A percentile compares a stretch with the other conserved stretches of the same genome.
These are phyloP conservation scores for Pythium folliculosum DNA, from an alignment of 352 stramenopile genomes.

Conservation along the genomic window DNA sequence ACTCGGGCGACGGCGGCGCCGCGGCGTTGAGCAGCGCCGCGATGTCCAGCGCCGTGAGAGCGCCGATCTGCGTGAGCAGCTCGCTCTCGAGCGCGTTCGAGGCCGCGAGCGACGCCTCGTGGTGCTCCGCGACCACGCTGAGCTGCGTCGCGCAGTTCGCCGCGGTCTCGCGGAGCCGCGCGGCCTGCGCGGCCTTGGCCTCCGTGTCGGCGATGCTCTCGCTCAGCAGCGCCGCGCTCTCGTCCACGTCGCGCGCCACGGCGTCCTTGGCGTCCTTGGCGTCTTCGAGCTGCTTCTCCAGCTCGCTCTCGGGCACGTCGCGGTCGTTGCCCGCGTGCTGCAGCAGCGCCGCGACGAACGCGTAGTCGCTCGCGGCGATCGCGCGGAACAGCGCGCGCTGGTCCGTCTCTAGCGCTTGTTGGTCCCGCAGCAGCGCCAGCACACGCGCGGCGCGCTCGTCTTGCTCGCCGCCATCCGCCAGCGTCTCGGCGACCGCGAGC, in stretches of 20 bases:
- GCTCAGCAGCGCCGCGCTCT: conserved; percentile 56
- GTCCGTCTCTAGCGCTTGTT: conserved; percentile 47
- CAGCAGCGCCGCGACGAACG: conserved; percentile 46
- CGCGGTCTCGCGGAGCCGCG: conserved; percentile 50
- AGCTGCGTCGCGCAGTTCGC: conserved; percentile 61
- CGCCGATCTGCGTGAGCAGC: conserved; percentile 58
- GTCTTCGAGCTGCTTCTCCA: conserved; percentile 29
- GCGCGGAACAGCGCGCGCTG: conserved; percentile 65
- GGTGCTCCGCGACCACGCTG: conserved; percentile 42
- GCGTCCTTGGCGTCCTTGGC: conserved; percentile 18
- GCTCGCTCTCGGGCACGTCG: neutral
- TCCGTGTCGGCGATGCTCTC: conserved; percentile 78
- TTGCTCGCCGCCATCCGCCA: conserved; percentile 13
- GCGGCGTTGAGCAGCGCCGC: conserved; percentile 59
- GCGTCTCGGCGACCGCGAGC: conserved; percentile 41
- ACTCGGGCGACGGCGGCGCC: conserved; percentile 43
- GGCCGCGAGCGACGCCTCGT: conserved; percentile 52
- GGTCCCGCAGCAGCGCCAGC: conserved; percentile 45
- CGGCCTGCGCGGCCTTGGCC: conserved; percentile 47
- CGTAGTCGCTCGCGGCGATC: conserved; percentile 74
- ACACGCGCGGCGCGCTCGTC: conserved; percentile 16
- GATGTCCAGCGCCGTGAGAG: conserved; percentile 80
- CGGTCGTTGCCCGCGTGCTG: conserved; percentile 29
- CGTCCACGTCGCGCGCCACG: conserved; percentile 34
- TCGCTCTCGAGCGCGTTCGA: conserved; percentile 61